These are phyloP conservation scores for Erigeron philadelphicus DNA, from an alignment of 140 eudicot genomes.

Conservation along the genomic window DNA sequence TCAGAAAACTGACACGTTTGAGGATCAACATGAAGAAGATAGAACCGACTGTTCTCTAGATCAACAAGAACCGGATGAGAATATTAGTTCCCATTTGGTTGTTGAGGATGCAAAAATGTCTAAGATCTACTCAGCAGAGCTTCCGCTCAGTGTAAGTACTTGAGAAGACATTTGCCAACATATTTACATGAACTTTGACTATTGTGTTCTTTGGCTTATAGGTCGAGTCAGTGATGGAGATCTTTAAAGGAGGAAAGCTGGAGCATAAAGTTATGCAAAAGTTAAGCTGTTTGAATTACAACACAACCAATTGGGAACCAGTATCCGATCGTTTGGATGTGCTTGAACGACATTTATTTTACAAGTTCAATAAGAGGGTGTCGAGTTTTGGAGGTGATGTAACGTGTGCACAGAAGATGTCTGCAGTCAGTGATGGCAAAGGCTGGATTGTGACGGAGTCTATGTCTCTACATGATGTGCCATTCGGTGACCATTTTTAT, in stretches of 20 bases:
- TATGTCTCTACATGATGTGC: conserved; percentile 72
- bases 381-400: conserved; percentile 92
- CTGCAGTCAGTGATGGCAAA: conserved; percentile 24
- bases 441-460: conserved; percentile 70
- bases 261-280: conserved; percentile 69
- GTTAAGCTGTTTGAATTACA: conserved; percentile 64
- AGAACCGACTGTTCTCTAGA: conserved; percentile 30
- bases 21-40: conserved; percentile 10
- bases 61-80: conserved; percentile 45
- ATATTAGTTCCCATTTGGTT: conserved; percentile 37
- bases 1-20: conserved; percentile 32
- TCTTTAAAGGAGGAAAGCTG: conserved; percentile 74
- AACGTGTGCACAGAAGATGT: conserved; percentile 61
- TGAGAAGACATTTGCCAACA: neutral
- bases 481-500: conserved; percentile 63
- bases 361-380: conserved; percentile 53
- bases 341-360: conserved; percentile 55
- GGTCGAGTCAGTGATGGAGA: conserved; percentile 59
- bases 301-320: conserved; percentile 62
- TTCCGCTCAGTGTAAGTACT: conserved; percentile 62
- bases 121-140: conserved; percentile 54
- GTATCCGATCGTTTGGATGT: conserved; percentile 21
- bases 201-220: conserved; percentile 18
- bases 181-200: neutral
- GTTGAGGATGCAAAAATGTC: conserved; percentile 60